Conservation (phyloP, 208 protist genomes). For the Trypanosomatidae sp. region DNA sequence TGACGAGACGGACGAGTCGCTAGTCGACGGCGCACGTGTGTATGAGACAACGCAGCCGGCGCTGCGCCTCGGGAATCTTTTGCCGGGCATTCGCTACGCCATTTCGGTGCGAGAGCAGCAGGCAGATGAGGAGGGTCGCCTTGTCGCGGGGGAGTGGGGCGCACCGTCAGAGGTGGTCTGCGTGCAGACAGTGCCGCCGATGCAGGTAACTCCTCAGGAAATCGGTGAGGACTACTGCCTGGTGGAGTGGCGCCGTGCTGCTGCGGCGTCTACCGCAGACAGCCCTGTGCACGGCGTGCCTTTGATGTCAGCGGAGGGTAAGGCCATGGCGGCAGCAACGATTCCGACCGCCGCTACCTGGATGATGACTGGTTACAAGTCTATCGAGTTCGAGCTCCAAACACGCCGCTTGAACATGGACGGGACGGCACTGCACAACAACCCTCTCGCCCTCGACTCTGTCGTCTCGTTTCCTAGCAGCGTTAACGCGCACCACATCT, state of each 20-base stretch:
- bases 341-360: conserved; percentile 15
- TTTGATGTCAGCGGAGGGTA: not conserved
- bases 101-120: conserved; percentile 85
- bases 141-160: conserved; percentile 59
- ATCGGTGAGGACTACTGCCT: conserved; percentile 92
- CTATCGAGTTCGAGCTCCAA: conserved; percentile 77
- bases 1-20: conserved; percentile 76
- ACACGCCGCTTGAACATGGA: conserved; percentile 61
- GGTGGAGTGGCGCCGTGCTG: conserved; percentile 72
- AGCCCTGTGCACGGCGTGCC: not conserved
- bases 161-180: conserved; percentile 50
- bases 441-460: conserved; percentile 60
- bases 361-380: conserved; percentile 22
- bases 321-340: not conserved
- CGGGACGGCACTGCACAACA: conserved; percentile 45
- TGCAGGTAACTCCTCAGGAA: conserved; percentile 74
- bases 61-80: conserved; percentile 81
- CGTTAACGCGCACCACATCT: conserved; percentile 53
- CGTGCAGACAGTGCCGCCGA: conserved; percentile 74
- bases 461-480: conserved; percentile 47
- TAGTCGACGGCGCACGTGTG: conserved; percentile 78
- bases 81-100: conserved; percentile 79
- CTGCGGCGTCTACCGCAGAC: not conserved
- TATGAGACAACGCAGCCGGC: conserved; percentile 91
- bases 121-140: conserved; percentile 53